Evolutionary conservation across 768 basidiomycete species (phyloP).

Genomic region (Favolaschia claudopus): DNA sequence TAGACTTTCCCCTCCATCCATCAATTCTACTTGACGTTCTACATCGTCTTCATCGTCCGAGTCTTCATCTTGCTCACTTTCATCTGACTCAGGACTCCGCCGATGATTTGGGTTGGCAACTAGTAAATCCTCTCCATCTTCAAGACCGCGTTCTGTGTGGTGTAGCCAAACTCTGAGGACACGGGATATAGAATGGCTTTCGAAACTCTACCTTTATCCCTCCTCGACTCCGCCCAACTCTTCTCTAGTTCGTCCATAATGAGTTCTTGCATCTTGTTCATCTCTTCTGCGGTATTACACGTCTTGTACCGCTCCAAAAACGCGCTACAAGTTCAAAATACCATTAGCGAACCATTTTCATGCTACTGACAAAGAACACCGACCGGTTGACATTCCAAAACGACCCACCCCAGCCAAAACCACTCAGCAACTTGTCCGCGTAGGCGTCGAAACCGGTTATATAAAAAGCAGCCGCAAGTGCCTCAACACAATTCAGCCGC

Average conservation of each 20-base stretch:
- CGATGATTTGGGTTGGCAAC: slow-evolving; percentile 75
- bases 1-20: no score
- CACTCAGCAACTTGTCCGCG: slow-evolving; percentile 78
- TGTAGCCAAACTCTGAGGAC: background rate
- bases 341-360: background rate
- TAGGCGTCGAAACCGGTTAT: slow-evolving; percentile 87
- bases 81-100: slow-evolving; percentile 25
- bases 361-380: slow-evolving; percentile 23
- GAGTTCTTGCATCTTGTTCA: slow-evolving; percentile 65
- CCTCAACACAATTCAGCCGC: slow-evolving; percentile 94
- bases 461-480: slow-evolving; percentile 93
- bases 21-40: no score
- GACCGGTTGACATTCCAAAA: slow-evolving; percentile 90
- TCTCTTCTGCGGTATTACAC: slow-evolving; percentile 68
- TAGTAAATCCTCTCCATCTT: slow-evolving; percentile 65
- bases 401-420: slow-evolving; percentile 91
- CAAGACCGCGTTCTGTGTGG: slow-evolving; percentile 32
- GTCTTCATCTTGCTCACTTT: slow-evolving; percentile 30
- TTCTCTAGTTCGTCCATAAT: slow-evolving; percentile 76
- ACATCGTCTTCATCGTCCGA: slow-evolving; percentile 15
- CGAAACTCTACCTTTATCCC: slow-evolving; percentile 52
- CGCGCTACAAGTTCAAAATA: slow-evolving; percentile 41
- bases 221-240: slow-evolving; percentile 65
- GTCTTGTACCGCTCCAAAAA: slow-evolving; percentile 80
- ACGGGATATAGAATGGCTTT: background rate